Conservation (phyloP, 2,329 filamentous ascomycete species). For the Metarhizium guizhouense region DNA sequence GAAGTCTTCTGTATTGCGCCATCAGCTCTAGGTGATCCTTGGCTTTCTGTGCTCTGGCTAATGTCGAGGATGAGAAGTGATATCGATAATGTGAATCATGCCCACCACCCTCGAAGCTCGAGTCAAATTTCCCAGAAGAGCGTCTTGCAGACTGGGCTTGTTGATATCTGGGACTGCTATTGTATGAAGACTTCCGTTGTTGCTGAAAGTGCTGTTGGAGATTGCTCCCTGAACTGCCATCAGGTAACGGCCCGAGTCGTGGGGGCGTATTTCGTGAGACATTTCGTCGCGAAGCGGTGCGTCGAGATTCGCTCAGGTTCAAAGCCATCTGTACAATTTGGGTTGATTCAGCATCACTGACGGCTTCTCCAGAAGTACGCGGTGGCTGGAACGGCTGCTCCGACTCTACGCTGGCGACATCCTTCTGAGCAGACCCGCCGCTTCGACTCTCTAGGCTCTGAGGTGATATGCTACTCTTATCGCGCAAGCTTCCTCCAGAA, state of each 20-base stretch:
- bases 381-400: neutral
- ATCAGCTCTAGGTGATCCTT: conserved; percentile 79
- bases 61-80: conserved; percentile 69
- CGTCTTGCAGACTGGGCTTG: conserved; percentile 31
- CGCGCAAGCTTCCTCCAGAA: neutral
- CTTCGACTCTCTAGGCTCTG: neutral
- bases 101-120: conserved; percentile 31
- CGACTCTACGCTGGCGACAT: neutral
- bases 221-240: conserved; percentile 46
- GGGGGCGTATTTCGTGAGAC: conserved; percentile 42
- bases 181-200: conserved; percentile 54
- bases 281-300: conserved; percentile 51
- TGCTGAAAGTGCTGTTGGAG: conserved; percentile 63
- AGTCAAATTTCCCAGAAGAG: conserved; percentile 28
- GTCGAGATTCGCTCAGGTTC: conserved; percentile 74
- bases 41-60: conserved; percentile 75
- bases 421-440: neutral
- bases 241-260: conserved; percentile 41
- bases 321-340: conserved; percentile 92
- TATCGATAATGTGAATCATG: conserved; percentile 45
- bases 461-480: neutral
- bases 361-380: conserved; percentile 1
- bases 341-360: conserved; percentile 64
- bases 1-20: conserved; percentile 70
- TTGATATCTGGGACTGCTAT: conserved; percentile 48